These are phyloP conservation scores for Xerocomus brunneocitrinus DNA, from an alignment of 768 basidiomycete species.

Conservation along the genomic window DNA sequence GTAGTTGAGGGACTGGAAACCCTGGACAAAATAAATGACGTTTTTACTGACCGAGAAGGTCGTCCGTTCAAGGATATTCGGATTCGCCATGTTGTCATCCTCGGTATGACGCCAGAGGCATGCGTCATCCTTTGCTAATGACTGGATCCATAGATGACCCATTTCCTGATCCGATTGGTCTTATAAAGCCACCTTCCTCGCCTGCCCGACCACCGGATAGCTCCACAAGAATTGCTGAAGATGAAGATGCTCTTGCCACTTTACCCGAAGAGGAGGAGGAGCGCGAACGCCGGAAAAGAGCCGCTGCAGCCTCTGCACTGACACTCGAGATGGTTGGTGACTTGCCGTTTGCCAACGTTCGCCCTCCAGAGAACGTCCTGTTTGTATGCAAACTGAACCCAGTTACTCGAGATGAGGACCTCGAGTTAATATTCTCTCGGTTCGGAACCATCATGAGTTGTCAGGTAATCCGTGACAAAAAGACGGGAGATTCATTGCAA, in stretches of 20 bases:
- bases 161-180: constrained; percentile 79
- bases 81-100: constrained; percentile 91
- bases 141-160: constrained; percentile 70
- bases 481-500: constrained; percentile 92
- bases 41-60: constrained; percentile 83
- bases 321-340: constrained; percentile 99
- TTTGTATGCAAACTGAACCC: constrained; percentile 99
- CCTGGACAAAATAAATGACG: constrained; percentile 88
- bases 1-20: constrained; percentile 94
- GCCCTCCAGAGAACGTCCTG: constrained; percentile 95
- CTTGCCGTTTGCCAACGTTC: constrained; percentile 94
- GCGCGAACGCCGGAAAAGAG: constrained; percentile 72
- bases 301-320: constrained; percentile 87
- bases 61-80: constrained; percentile 91
- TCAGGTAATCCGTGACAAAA: constrained; percentile 95
- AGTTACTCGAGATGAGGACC: constrained; percentile 91
- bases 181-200: constrained; percentile 66
- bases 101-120: constrained; percentile 49
- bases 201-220: constrained; percentile 82
- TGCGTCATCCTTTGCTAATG: constrained; percentile 2
- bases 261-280: constrained; percentile 87
- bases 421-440: constrained; percentile 94
- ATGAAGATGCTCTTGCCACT: constrained; percentile 83
- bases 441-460: constrained; percentile 97
- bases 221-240: constrained; percentile 88